Evolutionary conservation across 768 basidiomycete species (phyloP).

Genomic region (button mushroom (Agaricus bisporus)): DNA sequence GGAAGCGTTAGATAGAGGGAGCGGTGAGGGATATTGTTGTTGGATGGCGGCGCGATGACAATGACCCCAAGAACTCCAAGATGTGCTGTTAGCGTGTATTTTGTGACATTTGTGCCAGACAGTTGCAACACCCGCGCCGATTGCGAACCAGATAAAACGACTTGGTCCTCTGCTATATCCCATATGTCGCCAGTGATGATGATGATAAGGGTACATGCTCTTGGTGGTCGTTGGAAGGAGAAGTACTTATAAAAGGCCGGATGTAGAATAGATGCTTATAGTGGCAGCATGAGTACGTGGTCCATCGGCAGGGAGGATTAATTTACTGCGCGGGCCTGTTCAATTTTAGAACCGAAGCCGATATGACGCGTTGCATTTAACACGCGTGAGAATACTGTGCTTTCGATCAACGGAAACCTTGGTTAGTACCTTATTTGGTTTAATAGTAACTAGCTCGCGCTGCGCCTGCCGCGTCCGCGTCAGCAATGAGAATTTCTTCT

Average conservation of each 20-base stretch:
- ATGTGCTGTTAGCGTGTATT: conserved; percentile 17
- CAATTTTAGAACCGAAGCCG: neutral
- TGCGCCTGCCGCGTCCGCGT: no score
- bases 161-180: conserved; percentile 32
- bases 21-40: neutral
- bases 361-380: neutral
- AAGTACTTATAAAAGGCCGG: neutral
- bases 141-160: conserved; percentile 62
- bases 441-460: no score
- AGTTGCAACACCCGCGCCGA: conserved; percentile 48
- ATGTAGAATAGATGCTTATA: neutral
- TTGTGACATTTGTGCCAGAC: conserved; percentile 36
- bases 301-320: neutral
- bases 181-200: conserved; percentile 5
- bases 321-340: neutral
- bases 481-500: no score
- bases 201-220: neutral
- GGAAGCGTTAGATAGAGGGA: neutral
- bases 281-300: neutral
- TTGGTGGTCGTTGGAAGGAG: neutral
- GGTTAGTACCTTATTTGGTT: no score
- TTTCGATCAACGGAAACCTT: no score
- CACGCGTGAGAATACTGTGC: neutral
- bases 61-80: conserved; percentile 21
- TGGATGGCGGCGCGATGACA: conserved; percentile 21